These are phyloP conservation scores for Hymenoscyphus fraxineus DNA, from an alignment of 2,329 filamentous ascomycete genomes.

Conservation along the genomic window DNA sequence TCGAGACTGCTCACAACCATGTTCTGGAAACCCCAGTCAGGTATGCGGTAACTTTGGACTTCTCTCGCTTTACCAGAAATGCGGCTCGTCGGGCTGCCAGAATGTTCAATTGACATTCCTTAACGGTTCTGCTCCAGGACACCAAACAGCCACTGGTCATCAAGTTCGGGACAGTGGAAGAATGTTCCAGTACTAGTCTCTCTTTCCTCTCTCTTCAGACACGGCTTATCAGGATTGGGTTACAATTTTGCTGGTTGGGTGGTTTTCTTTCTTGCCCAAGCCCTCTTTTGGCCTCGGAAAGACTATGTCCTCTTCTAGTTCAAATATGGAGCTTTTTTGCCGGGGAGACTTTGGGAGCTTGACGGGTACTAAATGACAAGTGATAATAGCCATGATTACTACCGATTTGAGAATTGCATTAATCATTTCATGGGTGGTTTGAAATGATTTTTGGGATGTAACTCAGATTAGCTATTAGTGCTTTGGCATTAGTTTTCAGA, in stretches of 20 bases:
- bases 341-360: not conserved
- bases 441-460: not conserved
- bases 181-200: not conserved
- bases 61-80: constrained; percentile 17
- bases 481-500: not conserved
- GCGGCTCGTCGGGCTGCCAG: not conserved
- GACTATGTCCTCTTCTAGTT: not conserved
- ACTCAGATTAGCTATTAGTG: not conserved
- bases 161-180: not conserved
- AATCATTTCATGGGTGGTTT: not conserved
- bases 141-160: not conserved
- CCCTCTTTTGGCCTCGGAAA: not conserved
- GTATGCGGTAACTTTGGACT: constrained; percentile 29
- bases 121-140: constrained; percentile 10
- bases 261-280: not conserved
- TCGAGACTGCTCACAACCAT: constrained; percentile 30
- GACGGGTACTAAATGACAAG: not conserved
- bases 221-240: not conserved
- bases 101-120: constrained; percentile 12
- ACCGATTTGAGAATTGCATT: not conserved
- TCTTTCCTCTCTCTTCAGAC: not conserved
- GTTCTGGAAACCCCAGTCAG: constrained; percentile 25
- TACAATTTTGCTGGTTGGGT: not conserved
- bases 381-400: not conserved
- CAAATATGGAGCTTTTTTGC: not conserved